Evolutionary conservation across 345 rosid genomes (phyloP).

Genomic region (Passiflora organensis): DNA sequence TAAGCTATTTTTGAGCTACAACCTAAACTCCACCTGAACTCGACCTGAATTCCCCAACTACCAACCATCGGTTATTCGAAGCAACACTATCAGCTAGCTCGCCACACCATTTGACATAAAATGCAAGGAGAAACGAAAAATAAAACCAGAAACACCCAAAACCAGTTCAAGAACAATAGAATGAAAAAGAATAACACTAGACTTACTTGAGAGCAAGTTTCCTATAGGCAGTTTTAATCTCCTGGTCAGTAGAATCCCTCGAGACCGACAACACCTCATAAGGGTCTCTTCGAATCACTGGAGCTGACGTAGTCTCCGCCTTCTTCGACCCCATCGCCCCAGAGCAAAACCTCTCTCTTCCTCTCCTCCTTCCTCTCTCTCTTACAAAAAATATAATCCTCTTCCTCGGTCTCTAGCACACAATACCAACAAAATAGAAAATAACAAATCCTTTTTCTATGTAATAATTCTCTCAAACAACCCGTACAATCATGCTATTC

Average conservation of each 20-base stretch:
- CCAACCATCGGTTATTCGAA: background rate
- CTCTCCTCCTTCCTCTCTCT: background rate
- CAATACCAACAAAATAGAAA: no score
- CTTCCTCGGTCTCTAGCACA: no score
- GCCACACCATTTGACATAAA: background rate
- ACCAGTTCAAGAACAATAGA: background rate
- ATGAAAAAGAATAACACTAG: background rate
- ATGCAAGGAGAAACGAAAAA: no score
- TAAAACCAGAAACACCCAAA: background rate
- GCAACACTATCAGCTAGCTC: conserved; percentile 1
- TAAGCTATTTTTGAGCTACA: conserved; percentile 11
- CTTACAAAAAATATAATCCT: no score
- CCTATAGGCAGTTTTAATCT: conserved; percentile 88
- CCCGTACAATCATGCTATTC: background rate
- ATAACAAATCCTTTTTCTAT: no score
- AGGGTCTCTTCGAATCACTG: conserved; percentile 67
- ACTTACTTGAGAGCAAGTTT: conserved; percentile 95
- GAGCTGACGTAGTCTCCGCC: conserved; percentile 66
- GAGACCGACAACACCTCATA: conserved; percentile 88
- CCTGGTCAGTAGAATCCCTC: conserved; percentile 84
- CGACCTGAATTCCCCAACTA: conserved; percentile 1
- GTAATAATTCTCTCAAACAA: background rate
- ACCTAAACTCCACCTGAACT: conserved; percentile 2
- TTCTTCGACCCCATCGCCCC: conserved; percentile 26
- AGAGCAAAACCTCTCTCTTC: background rate